Conservation (phyloP, 495 filamentous ascomycete genomes). For the Aspergillus coremiiformis region DNA sequence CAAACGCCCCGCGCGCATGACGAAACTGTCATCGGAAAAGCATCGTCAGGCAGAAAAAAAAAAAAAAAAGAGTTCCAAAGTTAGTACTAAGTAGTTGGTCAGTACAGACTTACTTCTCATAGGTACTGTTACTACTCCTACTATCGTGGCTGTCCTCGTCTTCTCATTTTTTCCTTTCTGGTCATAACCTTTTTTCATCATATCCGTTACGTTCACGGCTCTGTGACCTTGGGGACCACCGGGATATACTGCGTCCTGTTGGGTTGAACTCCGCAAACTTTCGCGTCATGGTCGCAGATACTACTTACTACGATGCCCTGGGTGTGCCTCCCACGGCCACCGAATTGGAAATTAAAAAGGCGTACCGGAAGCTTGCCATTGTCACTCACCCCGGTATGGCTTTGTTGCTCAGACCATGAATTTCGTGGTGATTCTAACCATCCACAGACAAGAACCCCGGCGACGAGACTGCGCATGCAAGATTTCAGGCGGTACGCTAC, state of each 20-base stretch:
- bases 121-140: background rate
- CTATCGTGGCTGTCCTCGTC: background rate
- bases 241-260: background rate
- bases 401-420: background rate
- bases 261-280: background rate
- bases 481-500: slow-evolving; percentile 70
- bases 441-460: slow-evolving; percentile 89
- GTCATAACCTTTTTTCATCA: background rate
- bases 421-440: background rate
- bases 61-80: too few species aligned
- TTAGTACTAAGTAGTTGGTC: too few species aligned
- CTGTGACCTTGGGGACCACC: background rate
- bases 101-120: background rate
- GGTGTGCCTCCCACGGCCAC: slow-evolving; percentile 82
- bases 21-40: slow-evolving; percentile 12
- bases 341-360: slow-evolving; percentile 98
- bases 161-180: background rate
- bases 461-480: slow-evolving; percentile 86
- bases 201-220: background rate
- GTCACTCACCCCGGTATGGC: slow-evolving; percentile 57
- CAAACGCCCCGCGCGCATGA: slow-evolving; percentile 15
- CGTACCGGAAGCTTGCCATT: slow-evolving; percentile 95
- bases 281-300: slow-evolving; percentile 70
- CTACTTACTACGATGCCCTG: slow-evolving; percentile 82
- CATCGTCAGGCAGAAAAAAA: slow-evolving; percentile 24